phyloP scores from a whole-genome alignment of 1,284 basidiomycete species.

The Salmacisia buchloeana region DNA sequence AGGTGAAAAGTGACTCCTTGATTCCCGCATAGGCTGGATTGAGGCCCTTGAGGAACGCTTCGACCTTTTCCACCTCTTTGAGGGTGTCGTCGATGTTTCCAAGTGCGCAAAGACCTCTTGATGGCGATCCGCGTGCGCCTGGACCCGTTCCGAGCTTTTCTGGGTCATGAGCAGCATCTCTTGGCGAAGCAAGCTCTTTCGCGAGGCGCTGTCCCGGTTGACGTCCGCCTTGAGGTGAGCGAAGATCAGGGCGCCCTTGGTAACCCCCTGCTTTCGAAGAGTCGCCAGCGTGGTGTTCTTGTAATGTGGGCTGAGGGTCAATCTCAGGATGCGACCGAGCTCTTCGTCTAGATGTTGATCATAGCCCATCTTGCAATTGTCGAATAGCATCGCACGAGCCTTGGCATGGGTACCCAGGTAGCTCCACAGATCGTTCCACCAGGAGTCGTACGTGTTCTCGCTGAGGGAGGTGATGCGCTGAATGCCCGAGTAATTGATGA shows the following conservation, averaged over 20 bases:
- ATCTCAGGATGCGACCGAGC: neutral
- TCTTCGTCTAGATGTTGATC: neutral
- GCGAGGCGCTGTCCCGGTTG: neutral
- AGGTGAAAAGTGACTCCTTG: neutral
- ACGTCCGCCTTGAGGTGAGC: neutral
- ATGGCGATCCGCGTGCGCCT: neutral
- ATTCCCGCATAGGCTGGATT: neutral
- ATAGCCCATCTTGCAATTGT: neutral
- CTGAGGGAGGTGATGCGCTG: neutral
- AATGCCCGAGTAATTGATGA: neutral
- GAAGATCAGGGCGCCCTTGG: neutral
- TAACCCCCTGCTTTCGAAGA: neutral
- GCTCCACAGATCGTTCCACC: neutral
- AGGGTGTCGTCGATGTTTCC: neutral
- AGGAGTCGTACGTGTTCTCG: neutral
- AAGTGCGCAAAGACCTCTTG: neutral
- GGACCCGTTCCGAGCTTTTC: neutral
- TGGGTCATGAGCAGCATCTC: neutral
- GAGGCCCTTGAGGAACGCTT: neutral
- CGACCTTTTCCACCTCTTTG: neutral
- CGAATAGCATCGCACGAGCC: neutral
- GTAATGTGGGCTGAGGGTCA: neutral
- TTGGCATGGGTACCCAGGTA: neutral
- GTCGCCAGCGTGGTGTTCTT: neutral
- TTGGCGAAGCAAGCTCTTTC: neutral